phyloP scores from a whole-genome alignment of 2,329 filamentous ascomycete genomes.

The Trichoderma koningiopsis region DNA sequence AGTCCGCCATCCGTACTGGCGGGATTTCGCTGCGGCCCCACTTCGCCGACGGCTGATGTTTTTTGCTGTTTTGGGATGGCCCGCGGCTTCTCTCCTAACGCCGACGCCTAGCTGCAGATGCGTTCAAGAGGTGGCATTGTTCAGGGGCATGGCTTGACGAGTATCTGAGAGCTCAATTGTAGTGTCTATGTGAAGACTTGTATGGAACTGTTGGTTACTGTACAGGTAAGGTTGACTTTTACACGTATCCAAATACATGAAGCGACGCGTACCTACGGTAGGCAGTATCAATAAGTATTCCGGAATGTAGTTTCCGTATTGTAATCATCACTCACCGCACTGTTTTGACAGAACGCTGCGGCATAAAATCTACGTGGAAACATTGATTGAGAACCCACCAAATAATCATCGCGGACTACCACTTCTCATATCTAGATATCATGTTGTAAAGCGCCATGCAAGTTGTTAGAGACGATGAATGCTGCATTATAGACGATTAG shows the following conservation, averaged over 20 bases:
- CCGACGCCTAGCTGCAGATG: slow-evolving; percentile 1
- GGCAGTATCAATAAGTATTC: not conserved
- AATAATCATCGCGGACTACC: not conserved
- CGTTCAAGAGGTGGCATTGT: not conserved
- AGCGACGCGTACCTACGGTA: not conserved
- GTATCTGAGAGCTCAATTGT: fast-evolving
- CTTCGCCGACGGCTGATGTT: slow-evolving; percentile 4
- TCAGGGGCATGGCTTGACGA: not conserved
- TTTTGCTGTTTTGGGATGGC: slow-evolving; percentile 14
- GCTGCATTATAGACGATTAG: too few species aligned
- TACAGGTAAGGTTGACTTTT: too few species aligned
- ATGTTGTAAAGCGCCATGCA: not conserved
- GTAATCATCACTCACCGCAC: not conserved
- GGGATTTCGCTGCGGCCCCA: slow-evolving; percentile 5
- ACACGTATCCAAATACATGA: too few species aligned
- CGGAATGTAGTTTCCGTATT: not conserved
- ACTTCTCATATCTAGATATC: not conserved
- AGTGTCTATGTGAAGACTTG: not conserved
- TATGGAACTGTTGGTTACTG: too few species aligned
- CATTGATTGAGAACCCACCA: not conserved
- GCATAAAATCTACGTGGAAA: not conserved
- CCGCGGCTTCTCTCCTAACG: slow-evolving; percentile 1
- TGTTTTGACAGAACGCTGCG: not conserved
- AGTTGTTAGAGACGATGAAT: not conserved
- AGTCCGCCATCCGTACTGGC: not conserved